Conservation (phyloP, 305 asterid genomes). For the Petunia hybrid region DNA sequence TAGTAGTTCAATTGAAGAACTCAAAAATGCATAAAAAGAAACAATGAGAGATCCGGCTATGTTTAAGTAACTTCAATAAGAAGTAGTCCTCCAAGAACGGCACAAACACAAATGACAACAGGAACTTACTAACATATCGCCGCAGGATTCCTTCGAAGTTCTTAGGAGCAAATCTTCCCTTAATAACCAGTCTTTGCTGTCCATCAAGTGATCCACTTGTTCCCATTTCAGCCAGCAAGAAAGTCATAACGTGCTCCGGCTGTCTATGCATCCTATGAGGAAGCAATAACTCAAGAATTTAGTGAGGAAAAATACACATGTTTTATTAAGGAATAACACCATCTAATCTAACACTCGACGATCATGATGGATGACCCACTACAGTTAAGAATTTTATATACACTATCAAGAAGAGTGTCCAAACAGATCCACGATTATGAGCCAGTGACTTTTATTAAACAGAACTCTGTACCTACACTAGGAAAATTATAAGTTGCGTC, state of each 20-base stretch:
- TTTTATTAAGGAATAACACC: neutral
- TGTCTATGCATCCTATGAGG: slow-evolving; percentile 79
- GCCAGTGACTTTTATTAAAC: neutral
- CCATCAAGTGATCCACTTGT: slow-evolving; percentile 94
- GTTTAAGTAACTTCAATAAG: neutral
- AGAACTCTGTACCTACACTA: neutral
- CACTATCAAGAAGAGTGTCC: too few relatives aligned
- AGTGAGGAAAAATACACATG: neutral
- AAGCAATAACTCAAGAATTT: neutral
- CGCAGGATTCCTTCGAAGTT: slow-evolving; percentile 86
- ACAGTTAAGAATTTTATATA: neutral
- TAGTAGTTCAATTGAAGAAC: neutral
- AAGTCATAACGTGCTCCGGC: slow-evolving; percentile 90
- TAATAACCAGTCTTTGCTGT: slow-evolving; percentile 79
- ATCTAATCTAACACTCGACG: neutral
- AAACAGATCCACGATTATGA: too few relatives aligned
- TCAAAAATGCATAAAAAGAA: neutral
- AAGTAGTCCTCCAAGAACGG: neutral
- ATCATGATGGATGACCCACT: neutral
- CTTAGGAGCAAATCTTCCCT: slow-evolving; percentile 88
- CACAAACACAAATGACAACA: neutral
- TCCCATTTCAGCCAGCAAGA: slow-evolving; percentile 94
- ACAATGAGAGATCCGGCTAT: neutral
- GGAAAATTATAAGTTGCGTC: neutral
- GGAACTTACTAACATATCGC: slow-evolving; percentile 73